phyloP scores from a whole-genome alignment of 2,329 filamentous ascomycete genomes.

The Fusarium sp. region DNA sequence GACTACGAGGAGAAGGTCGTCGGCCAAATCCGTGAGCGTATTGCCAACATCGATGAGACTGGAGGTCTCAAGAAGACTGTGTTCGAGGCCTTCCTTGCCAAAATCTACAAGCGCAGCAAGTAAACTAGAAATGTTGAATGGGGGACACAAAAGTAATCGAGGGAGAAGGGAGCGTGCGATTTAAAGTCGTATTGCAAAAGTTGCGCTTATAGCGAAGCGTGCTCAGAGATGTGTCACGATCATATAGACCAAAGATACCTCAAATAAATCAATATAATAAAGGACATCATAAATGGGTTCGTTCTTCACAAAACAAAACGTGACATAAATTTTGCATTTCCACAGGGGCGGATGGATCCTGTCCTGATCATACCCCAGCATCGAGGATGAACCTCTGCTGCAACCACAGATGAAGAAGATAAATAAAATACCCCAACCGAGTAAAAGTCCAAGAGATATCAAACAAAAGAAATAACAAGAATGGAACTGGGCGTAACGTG shows the following conservation, averaged over 20 bases:
- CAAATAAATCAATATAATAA: conserved; percentile 16
- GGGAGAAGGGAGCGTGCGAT: conserved; percentile 4
- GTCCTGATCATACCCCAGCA: conserved; percentile 7
- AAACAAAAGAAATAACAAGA: conserved; percentile 24
- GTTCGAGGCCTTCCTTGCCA: conserved; percentile 89
- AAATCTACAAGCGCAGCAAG: conserved; percentile 99
- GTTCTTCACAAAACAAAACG: not conserved
- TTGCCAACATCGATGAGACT: conserved; percentile 84
- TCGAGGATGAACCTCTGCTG: not conserved
- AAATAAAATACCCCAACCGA: conserved; percentile 3
- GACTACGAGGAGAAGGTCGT: conserved; percentile 92
- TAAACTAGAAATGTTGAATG: conserved; percentile 58
- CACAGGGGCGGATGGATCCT: conserved; percentile 6
- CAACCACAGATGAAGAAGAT: not conserved
- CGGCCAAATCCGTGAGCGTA: conserved; percentile 79
- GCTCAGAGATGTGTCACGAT: conserved; percentile 21
- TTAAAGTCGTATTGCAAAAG: conserved; percentile 12
- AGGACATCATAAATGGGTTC: not conserved
- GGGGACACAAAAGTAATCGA: conserved; percentile 12
- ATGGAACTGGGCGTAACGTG: not conserved
- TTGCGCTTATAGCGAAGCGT: conserved; percentile 14
- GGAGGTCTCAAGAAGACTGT: conserved; percentile 90
- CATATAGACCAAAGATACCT: conserved; percentile 35
- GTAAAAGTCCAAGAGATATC: not conserved
- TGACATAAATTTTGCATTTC: not conserved